Percentiles rank a stretch among this genome's conserved stretches.
Conservation (phyloP, 2,329 filamentous ascomycete species). For the Leptographium radiaticola region DNA sequence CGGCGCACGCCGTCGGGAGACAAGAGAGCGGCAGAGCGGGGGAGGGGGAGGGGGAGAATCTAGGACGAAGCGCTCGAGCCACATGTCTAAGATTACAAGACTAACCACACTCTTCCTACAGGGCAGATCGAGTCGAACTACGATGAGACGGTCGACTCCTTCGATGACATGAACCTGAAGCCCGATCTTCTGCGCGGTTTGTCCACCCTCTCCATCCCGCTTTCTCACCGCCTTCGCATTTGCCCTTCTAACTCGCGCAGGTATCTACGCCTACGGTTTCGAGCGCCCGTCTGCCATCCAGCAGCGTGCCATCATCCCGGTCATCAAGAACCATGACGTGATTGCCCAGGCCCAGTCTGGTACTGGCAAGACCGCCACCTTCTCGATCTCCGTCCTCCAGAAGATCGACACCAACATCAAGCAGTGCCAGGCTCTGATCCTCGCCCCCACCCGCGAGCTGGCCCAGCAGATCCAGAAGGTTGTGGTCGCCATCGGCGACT, state of each 20-base stretch:
- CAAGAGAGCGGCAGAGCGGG: neutral
- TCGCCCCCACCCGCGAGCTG: constrained; percentile 95
- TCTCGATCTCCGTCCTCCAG: constrained; percentile 98
- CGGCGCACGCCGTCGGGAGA: neutral
- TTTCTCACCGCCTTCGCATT: no score
- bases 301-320: constrained; percentile 99
- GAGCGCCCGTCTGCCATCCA: constrained; percentile 99
- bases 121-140: constrained; percentile 99
- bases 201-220: constrained; percentile 12
- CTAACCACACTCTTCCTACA: constrained; percentile 26
- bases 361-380: constrained; percentile 99
- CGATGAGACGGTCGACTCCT: constrained; percentile 98
- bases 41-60: neutral
- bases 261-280: constrained; percentile 99
- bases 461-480: constrained; percentile 99
- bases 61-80: neutral
- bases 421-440: constrained; percentile 94
- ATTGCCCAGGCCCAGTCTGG: constrained; percentile 99
- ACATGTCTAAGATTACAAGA: neutral
- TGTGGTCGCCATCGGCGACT: constrained; percentile 95
- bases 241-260: constrained; percentile 23
- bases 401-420: constrained; percentile 94
- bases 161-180: constrained; percentile 97
- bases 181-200: constrained; percentile 88
- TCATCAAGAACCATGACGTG: constrained; percentile 99